Percentiles rank a stretch among this genome's conserved stretches.
These are phyloP conservation scores for Ensete glaucum DNA, from an alignment of 176 grass and related monocot species.

Conservation along the genomic window DNA sequence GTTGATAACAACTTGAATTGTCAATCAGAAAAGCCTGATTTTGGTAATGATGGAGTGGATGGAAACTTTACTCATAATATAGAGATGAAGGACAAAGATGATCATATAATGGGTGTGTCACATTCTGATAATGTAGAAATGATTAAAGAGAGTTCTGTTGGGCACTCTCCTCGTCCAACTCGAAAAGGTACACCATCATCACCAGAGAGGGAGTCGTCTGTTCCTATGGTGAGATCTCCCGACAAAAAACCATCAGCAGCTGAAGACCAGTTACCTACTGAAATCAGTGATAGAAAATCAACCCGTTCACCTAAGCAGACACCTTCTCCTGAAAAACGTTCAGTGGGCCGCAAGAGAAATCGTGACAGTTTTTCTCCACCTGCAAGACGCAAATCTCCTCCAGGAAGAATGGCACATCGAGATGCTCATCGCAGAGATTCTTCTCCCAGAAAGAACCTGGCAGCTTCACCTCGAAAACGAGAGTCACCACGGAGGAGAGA, in stretches of 20 bases:
- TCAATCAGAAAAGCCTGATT: slow-evolving; percentile 29
- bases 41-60: slow-evolving; percentile 35
- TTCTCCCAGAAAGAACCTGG: slow-evolving; percentile 9
- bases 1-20: slow-evolving; percentile 10
- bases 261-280: slow-evolving; percentile 18
- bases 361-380: slow-evolving; percentile 40
- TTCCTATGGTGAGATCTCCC: slow-evolving; percentile 29
- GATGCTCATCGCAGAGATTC: slow-evolving; percentile 20
- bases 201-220: slow-evolving; percentile 29
- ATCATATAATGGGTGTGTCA: slow-evolving; percentile 30
- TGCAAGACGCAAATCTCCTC: slow-evolving; percentile 31
- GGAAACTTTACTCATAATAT: slow-evolving; percentile 23
- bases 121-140: slow-evolving; percentile 25
- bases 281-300: slow-evolving; percentile 26
- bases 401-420: slow-evolving; percentile 11
- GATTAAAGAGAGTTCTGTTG: slow-evolving; percentile 24
- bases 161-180: not conserved
- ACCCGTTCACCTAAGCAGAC: slow-evolving; percentile 22
- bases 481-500: slow-evolving; percentile 33
- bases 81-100: slow-evolving; percentile 24
- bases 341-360: slow-evolving; percentile 30
- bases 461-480: slow-evolving; percentile 6
- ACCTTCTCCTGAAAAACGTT: slow-evolving; percentile 43
- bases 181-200: slow-evolving; percentile 34
- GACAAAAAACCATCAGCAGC: slow-evolving; percentile 25